These are phyloP conservation scores for Bipolaris sorokiniana DNA, from an alignment of 2,329 filamentous ascomycete species.

Conservation along the genomic window DNA sequence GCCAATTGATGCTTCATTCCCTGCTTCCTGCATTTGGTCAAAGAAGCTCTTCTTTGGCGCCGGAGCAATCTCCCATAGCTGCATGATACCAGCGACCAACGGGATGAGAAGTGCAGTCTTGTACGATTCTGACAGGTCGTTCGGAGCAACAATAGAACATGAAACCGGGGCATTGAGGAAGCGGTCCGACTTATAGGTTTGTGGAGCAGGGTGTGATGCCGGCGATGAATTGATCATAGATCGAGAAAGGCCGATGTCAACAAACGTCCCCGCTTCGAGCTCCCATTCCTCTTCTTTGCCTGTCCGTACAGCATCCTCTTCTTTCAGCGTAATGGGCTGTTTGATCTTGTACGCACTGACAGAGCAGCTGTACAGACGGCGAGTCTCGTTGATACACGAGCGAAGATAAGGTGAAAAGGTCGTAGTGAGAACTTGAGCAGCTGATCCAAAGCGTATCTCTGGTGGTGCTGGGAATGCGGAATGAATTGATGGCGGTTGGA, in stretches of 20 bases:
- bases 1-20: slow-evolving; percentile 38
- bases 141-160: slow-evolving; percentile 25
- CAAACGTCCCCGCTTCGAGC: slow-evolving; percentile 32
- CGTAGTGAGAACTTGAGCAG: slow-evolving; percentile 13
- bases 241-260: slow-evolving; percentile 42
- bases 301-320: slow-evolving; percentile 21
- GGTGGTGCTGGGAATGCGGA: slow-evolving; percentile 46
- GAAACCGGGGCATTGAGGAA: slow-evolving; percentile 26
- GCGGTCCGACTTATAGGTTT: slow-evolving; percentile 36
- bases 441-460: slow-evolving; percentile 34
- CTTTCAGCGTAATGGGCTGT: slow-evolving; percentile 31
- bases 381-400: slow-evolving; percentile 41
- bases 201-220: slow-evolving; percentile 27
- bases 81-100: slow-evolving; percentile 41
- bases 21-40: slow-evolving; percentile 42
- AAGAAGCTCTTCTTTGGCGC: slow-evolving; percentile 44
- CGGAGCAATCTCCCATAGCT: slow-evolving; percentile 45
- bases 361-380: slow-evolving; percentile 39
- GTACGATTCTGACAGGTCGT: slow-evolving; percentile 24
- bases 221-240: slow-evolving; percentile 41
- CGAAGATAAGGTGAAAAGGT: slow-evolving; percentile 34
- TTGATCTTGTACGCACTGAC: slow-evolving; percentile 26
- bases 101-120: slow-evolving; percentile 35
- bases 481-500: slow-evolving; percentile 46
- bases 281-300: slow-evolving; percentile 35